A percentile compares a stretch with the other conserved stretches of the same genome.
Conservation (phyloP, 257 asterid genomes). For the Fraxinus americana region DNA sequence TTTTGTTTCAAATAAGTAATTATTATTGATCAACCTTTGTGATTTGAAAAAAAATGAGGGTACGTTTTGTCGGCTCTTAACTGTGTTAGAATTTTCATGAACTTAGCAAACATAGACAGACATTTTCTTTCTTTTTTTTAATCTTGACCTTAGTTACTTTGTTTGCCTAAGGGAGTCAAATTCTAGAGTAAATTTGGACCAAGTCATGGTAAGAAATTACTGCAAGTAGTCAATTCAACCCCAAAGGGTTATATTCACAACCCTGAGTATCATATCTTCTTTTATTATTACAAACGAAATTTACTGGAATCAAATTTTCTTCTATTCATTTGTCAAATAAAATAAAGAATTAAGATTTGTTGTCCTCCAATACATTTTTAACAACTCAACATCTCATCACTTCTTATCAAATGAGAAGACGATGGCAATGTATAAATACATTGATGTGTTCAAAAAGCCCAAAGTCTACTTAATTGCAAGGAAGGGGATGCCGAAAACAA, state of each 20-base stretch:
- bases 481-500: too few species aligned
- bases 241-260: background rate
- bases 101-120: too few species aligned
- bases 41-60: too few species aligned
- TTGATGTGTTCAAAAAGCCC: background rate
- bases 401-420: background rate
- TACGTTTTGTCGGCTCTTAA: too few species aligned
- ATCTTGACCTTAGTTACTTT: background rate
- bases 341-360: too few species aligned
- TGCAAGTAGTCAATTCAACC: background rate
- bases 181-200: background rate
- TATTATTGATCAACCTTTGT: too few species aligned
- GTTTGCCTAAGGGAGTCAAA: background rate
- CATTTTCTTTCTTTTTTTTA: too few species aligned
- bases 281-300: background rate
- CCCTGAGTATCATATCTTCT: background rate
- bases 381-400: background rate
- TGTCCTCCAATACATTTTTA: too few species aligned
- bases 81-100: too few species aligned
- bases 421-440: background rate
- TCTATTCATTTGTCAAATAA: background rate
- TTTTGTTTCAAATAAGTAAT: too few species aligned
- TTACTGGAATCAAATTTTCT: too few species aligned
- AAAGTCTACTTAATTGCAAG: too few species aligned
- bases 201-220: background rate